Evolutionary conservation across 345 rosid species (phyloP).

Genomic region (Pseudoturritis turrita): DNA sequence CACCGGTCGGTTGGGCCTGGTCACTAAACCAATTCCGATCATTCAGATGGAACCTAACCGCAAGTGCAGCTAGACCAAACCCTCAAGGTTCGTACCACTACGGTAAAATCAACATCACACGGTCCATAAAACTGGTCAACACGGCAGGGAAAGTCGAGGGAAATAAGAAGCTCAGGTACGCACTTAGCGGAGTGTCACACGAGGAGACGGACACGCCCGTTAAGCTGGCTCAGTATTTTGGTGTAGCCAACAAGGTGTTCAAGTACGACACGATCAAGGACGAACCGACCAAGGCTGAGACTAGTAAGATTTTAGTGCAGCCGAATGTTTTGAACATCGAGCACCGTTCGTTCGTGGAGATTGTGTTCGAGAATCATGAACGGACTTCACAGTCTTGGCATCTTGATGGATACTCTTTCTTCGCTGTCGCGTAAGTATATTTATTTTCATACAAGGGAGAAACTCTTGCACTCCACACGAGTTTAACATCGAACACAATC

Average conservation of each 20-base stretch:
- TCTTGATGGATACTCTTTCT: conserved; percentile 69
- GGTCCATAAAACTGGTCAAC: conserved; percentile 46
- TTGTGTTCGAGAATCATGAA: conserved; percentile 64
- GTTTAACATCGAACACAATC: no score
- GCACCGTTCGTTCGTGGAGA: conserved; percentile 54
- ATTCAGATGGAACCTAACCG: conserved; percentile 67
- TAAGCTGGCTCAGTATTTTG: conserved; percentile 53
- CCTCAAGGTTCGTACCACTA: conserved; percentile 92
- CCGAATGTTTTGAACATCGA: conserved; percentile 56
- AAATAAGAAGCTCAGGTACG: conserved; percentile 43
- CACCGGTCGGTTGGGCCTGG: conserved; percentile 62
- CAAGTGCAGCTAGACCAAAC: conserved; percentile 85
- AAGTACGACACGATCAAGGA: conserved; percentile 40
- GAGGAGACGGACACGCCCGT: conserved; percentile 42
- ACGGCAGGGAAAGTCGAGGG: conserved; percentile 28
- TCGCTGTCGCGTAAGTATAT: conserved; percentile 65
- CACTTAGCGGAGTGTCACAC: conserved; percentile 53
- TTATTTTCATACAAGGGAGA: no score
- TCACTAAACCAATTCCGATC: conserved; percentile 72
- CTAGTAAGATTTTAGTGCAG: neutral
- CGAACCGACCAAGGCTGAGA: conserved; percentile 17
- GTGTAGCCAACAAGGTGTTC: conserved; percentile 39
- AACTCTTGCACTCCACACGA: no score
- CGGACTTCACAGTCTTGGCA: conserved; percentile 52
- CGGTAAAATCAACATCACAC: conserved; percentile 49